Evolutionary conservation across 2,329 filamentous ascomycete genomes (phyloP).

Genomic region (Pseudopithomyces chartarum): DNA sequence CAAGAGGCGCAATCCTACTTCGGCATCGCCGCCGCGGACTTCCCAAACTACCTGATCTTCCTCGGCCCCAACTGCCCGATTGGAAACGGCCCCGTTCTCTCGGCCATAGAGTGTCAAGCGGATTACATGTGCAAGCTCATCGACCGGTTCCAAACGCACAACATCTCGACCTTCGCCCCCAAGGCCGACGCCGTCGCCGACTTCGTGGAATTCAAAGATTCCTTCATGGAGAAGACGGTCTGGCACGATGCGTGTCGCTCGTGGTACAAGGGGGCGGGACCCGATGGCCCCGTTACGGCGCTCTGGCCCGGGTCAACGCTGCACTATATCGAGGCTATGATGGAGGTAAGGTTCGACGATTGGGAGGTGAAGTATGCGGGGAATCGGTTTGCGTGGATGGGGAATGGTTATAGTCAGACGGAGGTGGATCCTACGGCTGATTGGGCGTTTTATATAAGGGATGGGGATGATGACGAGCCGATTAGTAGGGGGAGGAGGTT

Average conservation of each 20-base stretch:
- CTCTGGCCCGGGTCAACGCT: conserved; percentile 54
- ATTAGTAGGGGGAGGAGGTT: conserved; percentile 30
- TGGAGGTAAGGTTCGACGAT: conserved; percentile 54
- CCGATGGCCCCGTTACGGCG: conserved; percentile 45
- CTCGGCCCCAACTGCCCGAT: conserved; percentile 50
- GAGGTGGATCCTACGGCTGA: conserved; percentile 43
- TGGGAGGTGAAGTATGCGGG: conserved; percentile 49
- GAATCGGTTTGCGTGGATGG: conserved; percentile 45
- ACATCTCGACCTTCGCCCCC: conserved; percentile 51
- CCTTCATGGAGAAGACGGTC: conserved; percentile 53
- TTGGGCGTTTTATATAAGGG: conserved; percentile 43
- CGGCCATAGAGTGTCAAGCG: conserved; percentile 52
- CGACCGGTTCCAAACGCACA: conserved; percentile 56
- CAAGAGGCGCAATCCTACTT: conserved; percentile 50
- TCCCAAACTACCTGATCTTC: conserved; percentile 54
- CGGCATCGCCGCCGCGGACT: conserved; percentile 51
- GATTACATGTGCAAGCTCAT: conserved; percentile 59
- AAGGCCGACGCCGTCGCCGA: conserved; percentile 55
- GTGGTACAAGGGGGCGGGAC: conserved; percentile 46
- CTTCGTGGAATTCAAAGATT: conserved; percentile 55
- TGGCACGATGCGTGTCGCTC: conserved; percentile 53
- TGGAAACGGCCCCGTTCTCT: conserved; percentile 49
- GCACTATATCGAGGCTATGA: conserved; percentile 57
- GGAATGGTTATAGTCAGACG: conserved; percentile 44
- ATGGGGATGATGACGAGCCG: conserved; percentile 40